Conservation (phyloP, 352 stramenopile species). For the Pythium vanterpoolii region DNA sequence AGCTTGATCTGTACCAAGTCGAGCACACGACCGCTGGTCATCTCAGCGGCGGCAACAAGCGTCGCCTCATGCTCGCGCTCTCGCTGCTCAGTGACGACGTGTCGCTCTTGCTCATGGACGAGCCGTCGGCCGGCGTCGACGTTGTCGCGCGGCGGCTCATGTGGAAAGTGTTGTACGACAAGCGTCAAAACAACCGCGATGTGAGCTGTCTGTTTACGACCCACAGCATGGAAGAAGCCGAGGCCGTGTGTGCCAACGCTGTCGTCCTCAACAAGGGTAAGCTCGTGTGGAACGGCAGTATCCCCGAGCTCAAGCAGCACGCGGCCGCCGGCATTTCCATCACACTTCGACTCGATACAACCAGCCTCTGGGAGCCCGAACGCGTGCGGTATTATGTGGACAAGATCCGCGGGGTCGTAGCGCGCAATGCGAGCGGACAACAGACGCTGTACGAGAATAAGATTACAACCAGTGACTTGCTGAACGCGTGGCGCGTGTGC, state of each 20-base stretch:
- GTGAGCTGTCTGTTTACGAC: constrained; percentile 82
- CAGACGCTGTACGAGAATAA: constrained; percentile 23
- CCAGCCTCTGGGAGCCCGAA: constrained; percentile 36
- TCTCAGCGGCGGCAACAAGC: constrained; percentile 82
- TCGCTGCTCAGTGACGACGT: constrained; percentile 64
- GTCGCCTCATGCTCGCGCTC: constrained; percentile 73
- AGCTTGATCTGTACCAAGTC: constrained; percentile 63
- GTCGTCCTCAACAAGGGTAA: constrained; percentile 74
- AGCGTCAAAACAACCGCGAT: constrained; percentile 37
- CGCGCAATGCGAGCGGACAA: constrained; percentile 11
- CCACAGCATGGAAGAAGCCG: constrained; percentile 84
- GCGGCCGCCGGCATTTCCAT: constrained; percentile 66
- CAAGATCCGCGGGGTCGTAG: constrained; percentile 33
- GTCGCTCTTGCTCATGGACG: constrained; percentile 69
- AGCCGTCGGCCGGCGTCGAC: constrained; percentile 78
- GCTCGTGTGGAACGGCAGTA: constrained; percentile 72
- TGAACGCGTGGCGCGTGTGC: constrained; percentile 52
- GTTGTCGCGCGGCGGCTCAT: constrained; percentile 75
- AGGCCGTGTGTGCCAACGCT: constrained; percentile 79
- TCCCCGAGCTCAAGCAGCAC: constrained; percentile 76
- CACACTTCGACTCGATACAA: constrained; percentile 53
- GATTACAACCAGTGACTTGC: constrained; percentile 37
- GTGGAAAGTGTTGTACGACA: constrained; percentile 74
- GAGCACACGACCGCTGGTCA: constrained; percentile 50
- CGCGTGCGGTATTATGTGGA: constrained; percentile 41